Evolutionary conservation across 257 asterid genomes (phyloP).

Genomic region (Capsicum baccatum): DNA sequence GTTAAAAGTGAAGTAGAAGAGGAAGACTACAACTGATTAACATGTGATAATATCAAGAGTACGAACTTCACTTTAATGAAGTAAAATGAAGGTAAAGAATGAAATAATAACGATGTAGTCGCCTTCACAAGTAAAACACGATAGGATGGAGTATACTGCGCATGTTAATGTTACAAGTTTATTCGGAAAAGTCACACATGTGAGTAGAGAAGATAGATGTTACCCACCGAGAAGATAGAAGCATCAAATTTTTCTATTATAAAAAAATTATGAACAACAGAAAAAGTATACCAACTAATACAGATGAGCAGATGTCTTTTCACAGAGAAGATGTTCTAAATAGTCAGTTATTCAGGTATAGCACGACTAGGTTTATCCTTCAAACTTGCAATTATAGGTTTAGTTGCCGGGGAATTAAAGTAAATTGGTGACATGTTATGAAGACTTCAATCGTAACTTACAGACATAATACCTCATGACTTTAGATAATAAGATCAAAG

Average conservation of each 20-base stretch:
- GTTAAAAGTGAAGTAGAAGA: background rate
- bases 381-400: background rate
- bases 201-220: background rate
- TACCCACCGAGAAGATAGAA: no score
- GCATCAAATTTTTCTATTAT: no score
- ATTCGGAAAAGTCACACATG: background rate
- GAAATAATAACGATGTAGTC: background rate
- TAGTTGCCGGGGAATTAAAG: background rate
- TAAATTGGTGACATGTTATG: background rate
- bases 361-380: background rate
- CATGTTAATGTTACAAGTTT: conserved; percentile 11
- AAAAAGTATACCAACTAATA: no score
- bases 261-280: no score
- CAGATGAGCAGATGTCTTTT: no score
- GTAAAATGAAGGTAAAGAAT: background rate
- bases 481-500: background rate
- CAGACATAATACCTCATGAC: background rate
- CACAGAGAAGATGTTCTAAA: no score
- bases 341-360: background rate
- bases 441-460: background rate
- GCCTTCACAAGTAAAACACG: background rate
- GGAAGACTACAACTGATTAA: background rate
- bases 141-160: background rate
- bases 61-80: background rate
- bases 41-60: background rate